A percentile compares a stretch with the other conserved stretches of the same genome.
These are phyloP conservation scores for Botrytis sinoallii DNA, from an alignment of 2,329 filamentous ascomycete genomes.

Conservation along the genomic window DNA sequence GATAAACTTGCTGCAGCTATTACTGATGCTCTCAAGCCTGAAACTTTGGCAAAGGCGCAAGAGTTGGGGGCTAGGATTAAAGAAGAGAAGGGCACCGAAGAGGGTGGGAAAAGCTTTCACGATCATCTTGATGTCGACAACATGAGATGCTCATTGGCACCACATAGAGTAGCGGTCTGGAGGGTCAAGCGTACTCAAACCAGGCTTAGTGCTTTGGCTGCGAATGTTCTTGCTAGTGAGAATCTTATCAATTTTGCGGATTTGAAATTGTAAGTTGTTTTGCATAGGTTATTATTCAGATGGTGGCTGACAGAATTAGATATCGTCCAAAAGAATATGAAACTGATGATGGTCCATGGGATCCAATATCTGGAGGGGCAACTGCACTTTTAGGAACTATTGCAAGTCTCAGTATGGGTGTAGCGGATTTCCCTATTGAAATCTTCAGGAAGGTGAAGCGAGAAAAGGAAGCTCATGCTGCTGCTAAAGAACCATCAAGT, in stretches of 20 bases:
- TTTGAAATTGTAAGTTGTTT: slow-evolving; percentile 61
- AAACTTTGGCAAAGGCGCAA: slow-evolving; percentile 54
- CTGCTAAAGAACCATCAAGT: slow-evolving; percentile 18
- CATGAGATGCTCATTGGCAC: slow-evolving; percentile 68
- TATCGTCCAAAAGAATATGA: slow-evolving; percentile 65
- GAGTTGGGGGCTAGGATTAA: slow-evolving; percentile 58
- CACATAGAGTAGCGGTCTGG: slow-evolving; percentile 71
- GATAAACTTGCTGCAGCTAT: slow-evolving; percentile 66
- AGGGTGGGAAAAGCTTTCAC: slow-evolving; percentile 67
- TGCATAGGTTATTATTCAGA: background rate
- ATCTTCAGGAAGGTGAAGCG: slow-evolving; percentile 46
- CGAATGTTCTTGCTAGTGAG: slow-evolving; percentile 63
- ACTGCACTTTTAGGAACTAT: slow-evolving; percentile 80
- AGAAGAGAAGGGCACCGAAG: slow-evolving; percentile 60
- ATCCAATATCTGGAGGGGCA: slow-evolving; percentile 75
- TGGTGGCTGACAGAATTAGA: slow-evolving; percentile 33
- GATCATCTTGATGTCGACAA: slow-evolving; percentile 63
- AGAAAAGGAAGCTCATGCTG: slow-evolving; percentile 23
- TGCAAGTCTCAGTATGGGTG: slow-evolving; percentile 74
- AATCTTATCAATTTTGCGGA: slow-evolving; percentile 65
- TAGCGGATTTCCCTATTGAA: slow-evolving; percentile 68
- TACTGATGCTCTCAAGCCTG: slow-evolving; percentile 54
- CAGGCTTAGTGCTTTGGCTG: slow-evolving; percentile 69
- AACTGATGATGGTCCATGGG: slow-evolving; percentile 73
- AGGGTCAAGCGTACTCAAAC: slow-evolving; percentile 65